These are phyloP conservation scores for Camelina neglecta DNA, from an alignment of 345 rosid genomes.

Conservation along the genomic window DNA sequence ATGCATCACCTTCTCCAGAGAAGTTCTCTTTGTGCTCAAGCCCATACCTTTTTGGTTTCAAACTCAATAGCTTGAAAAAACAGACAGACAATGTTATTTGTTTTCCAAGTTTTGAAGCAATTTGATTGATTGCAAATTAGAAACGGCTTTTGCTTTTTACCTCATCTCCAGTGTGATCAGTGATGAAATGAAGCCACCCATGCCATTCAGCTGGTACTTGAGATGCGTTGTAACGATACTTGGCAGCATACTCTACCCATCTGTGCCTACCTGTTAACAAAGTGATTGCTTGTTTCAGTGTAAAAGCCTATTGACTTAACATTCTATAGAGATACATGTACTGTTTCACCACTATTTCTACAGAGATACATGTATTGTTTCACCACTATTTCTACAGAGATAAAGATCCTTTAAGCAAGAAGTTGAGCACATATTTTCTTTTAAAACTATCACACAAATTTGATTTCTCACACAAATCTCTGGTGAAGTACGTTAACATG, in stretches of 20 bases:
- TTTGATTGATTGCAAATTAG: not conserved
- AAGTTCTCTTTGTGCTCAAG: constrained; percentile 87
- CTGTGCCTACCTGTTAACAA: constrained; percentile 77
- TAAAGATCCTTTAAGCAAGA: constrained; percentile 6
- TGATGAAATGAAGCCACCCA: constrained; percentile 94
- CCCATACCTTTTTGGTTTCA: constrained; percentile 91
- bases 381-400: not conserved
- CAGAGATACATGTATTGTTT: too few species aligned
- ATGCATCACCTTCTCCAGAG: constrained; percentile 86
- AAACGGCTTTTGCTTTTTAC: constrained; percentile 45
- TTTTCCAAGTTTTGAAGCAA: not conserved
- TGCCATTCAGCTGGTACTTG: constrained; percentile 99
- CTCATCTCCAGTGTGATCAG: constrained; percentile 98
- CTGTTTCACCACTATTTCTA: not conserved
- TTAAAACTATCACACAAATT: not conserved
- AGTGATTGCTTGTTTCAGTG: constrained; percentile 7
- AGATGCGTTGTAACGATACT: constrained; percentile 88
- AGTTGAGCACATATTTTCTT: not conserved
- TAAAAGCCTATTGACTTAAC: constrained; percentile 17
- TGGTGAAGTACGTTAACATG: not conserved
- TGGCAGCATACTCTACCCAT: constrained; percentile 94
- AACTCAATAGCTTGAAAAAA: constrained; percentile 76
- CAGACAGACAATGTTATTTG: not conserved
- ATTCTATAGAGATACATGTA: constrained; percentile 3
- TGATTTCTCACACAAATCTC: constrained; percentile 5